Base-by-base conservation (phyloP, 352 stramenopile genomes). In the Pythium phragmiticola region DNA sequence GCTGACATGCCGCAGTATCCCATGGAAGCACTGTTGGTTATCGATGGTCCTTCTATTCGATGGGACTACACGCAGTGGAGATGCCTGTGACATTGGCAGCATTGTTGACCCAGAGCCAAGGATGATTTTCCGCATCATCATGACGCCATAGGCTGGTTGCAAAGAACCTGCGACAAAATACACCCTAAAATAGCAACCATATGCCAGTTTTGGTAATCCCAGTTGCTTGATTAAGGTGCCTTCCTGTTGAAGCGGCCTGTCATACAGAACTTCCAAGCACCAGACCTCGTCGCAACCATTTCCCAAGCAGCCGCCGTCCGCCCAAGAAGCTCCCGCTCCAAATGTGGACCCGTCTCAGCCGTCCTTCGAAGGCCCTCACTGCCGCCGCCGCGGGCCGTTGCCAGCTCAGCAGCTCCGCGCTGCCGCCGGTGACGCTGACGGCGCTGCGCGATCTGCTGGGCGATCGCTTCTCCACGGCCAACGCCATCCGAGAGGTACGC, bases 401-500 rank as follows among this genome's bases (percentile, higher is more conserved):
- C 49, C 23, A 28, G n/a, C 43, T 60, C 48, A 65, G 41, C 49
- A 63, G 42, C 65, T 36, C 34, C 26, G 47, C 57, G 34, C 75
- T 77, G 21, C 71, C 80, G 14, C 56, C 63, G 19, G 73, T 82
- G 63, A 90, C 80, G 21, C 66, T 90, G 2, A 73, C 63, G 11
- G 73, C 78, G 52, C 75, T 88, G 9, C 75, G 78, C 42, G 69
- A 71, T n/a, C 72, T 92, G 36, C 75, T 88, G 21, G 77, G 82
- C 42, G 76, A 92, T 49, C 85, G 85, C 49, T 75, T 94, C 53
- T 91, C 85, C 45, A 94, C 83, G 9, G 66, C 83, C 19, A 53
- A 68, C 19, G 76, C 75, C 28, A 76, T 90, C 50, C 76, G 83
- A 17, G 73, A 92, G 42, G 42, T 48, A 48, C 42, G 17, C 42